Conservation (phyloP, 306 rosid genomes). For the Pueraria montana region DNA sequence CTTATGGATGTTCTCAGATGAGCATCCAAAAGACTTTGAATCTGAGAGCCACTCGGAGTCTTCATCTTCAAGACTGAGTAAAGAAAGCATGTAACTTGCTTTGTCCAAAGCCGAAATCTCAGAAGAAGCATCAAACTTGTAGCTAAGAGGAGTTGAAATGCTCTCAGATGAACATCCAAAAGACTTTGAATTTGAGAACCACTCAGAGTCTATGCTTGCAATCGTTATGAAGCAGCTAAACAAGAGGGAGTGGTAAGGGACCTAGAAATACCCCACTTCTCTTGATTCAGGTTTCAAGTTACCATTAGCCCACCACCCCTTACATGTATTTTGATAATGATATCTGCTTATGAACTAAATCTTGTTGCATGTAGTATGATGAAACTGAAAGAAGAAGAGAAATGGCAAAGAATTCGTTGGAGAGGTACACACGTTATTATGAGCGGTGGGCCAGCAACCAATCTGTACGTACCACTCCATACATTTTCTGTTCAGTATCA, state of each 20-base stretch:
- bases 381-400: conserved; percentile 93
- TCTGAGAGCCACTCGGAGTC: too few species aligned
- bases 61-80: too few species aligned
- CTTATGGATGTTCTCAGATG: neutral
- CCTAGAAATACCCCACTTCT: conserved; percentile 15
- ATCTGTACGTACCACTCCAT: conserved; percentile 64
- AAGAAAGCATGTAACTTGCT: too few species aligned
- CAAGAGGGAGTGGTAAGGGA: conserved; percentile 74
- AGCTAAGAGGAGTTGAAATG: too few species aligned
- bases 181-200: too few species aligned
- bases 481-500: conserved; percentile 32
- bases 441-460: conserved; percentile 99
- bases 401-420: conserved; percentile 98
- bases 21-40: too few species aligned
- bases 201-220: conserved; percentile 89
- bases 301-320: neutral
- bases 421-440: conserved; percentile 97
- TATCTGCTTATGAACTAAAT: conserved; percentile 41
- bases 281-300: conserved; percentile 35
- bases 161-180: too few species aligned
- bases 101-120: too few species aligned
- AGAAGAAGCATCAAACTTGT: too few species aligned
- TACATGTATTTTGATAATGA: conserved; percentile 19
- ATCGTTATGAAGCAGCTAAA: conserved; percentile 68
- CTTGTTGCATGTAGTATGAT: conserved; percentile 59